Base-by-base conservation (phyloP, 495 filamentous ascomycete genomes). In the Lasiosphaeria miniovina region DNA sequence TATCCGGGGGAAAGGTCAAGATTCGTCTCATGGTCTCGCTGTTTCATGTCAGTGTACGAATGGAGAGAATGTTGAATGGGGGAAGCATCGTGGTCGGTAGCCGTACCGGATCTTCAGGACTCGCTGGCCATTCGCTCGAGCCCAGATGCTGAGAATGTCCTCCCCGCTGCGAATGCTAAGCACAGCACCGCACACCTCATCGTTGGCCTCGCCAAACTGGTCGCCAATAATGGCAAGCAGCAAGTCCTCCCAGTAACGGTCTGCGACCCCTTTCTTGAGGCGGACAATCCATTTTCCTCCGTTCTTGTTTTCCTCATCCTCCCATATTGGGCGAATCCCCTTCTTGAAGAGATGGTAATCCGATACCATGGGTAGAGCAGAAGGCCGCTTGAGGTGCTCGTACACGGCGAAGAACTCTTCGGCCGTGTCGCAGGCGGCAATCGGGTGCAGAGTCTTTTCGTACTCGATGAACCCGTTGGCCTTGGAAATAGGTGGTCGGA, bases 321-420 rank as follows among this genome's bases (percentile, higher is more conserved):
- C 94, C 94, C 94, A 98, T 68, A 98, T 94, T 41, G 94, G 94
- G 59, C 94, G 86, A 35, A 98, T 92, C 51, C 92, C 95, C 68
- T 95, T 91, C 80, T 94, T 95, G 78, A 98, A 98, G 55, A 98
- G 87, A 71, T 98, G 95, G 71, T 97, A 98, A 70, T 98, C 94
- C 12, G 92, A 96, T 35, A 98, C 94, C 24, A 91, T 87, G 9
- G 94, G 94, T 52, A 98, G 80, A 12, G 83, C 76, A 46, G 90
- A 96, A 3, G 94, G 95, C 15, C 90, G 86, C 72, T 95, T 96
- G 53, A 98, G 81, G 71, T 98, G 93, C 32, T 84, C 80, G 72
- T 96, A 98, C 12, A 96, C 83, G n/a, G 83, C 77, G 86, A 93
- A 98, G 73, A 98, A 98, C 41, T 93, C 88, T 76, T 98, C 91